Evolutionary conservation across 2,329 filamentous ascomycete genomes (phyloP), one percentile per base, ranked within the genome.

Genomic region (Ceratocystis diversiconidia): DNA sequence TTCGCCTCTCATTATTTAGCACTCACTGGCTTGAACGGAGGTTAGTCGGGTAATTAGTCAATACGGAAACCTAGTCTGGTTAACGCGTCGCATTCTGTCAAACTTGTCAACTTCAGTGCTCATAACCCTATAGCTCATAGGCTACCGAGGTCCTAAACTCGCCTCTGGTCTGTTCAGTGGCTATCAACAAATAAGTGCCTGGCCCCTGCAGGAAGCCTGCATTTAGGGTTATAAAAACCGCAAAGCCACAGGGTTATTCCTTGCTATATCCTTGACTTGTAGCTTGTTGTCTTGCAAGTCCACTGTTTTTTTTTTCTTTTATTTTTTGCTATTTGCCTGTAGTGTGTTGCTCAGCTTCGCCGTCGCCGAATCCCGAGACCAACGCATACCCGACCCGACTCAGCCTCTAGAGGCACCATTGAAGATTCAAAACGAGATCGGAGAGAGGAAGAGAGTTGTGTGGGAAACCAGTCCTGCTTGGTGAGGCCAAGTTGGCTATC

Each of bases 361-460:
- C 55, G 17, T 59, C 55, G 55, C 55, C 55, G 55, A 59, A 59
- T n/a, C 55, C 55, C 55, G 55, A 30, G 30, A 28, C 50, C 8
- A 41, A 41, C 36, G 36, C 36, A 12, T 41, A 15, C 36, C 12
- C 36, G 36, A 41, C 10, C 36, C 36, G 36, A 41, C 36, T 15
- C 3, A 41, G 12, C 28, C 28, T n/a, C 1, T 17, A 7, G 12
- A 30, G 17, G 55, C 7, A 36, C 15, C 12, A 25, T 32, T 3
- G 32, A 36, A 59, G 15, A 32, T n/a, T 5, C 28, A 5, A 36
- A 59, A n/a, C 25, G 32, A 30, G 12, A 15, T 52, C 22, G 25
- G 19, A 19, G 17, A 19, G 17, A 7, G 17, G 6, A 48, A 22
- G 46, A 19, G 8, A 48, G 46, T 17, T 15, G 36, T 41, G 36